A percentile compares a stretch with the other conserved stretches of the same genome.
These are phyloP conservation scores for Fusarium neocosmosporiellum DNA, from an alignment of 2,329 filamentous ascomycete genomes.

Conservation along the genomic window DNA sequence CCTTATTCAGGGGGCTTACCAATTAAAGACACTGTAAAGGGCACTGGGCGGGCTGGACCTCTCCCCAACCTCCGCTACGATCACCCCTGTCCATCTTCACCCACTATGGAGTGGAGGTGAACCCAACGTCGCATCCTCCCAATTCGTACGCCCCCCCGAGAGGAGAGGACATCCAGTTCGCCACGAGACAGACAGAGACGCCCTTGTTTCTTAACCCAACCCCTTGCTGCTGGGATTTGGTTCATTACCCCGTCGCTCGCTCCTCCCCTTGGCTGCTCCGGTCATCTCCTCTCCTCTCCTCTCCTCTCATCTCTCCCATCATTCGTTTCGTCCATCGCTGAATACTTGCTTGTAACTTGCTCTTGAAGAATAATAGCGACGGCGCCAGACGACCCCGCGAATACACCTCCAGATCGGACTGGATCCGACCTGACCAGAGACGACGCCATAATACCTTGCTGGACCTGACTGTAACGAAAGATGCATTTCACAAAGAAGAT, in stretches of 20 bases:
- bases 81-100: slow-evolving; percentile 26
- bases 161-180: slow-evolving; percentile 31
- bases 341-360: slow-evolving; percentile 2
- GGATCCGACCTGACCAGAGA: slow-evolving; percentile 33
- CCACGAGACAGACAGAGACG: slow-evolving; percentile 32
- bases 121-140: slow-evolving; percentile 30
- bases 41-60: slow-evolving; percentile 10
- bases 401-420: slow-evolving; percentile 32
- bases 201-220: slow-evolving; percentile 35
- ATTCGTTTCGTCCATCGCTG: slow-evolving; percentile 15
- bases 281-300: neutral
- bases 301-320: neutral
- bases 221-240: slow-evolving; percentile 37
- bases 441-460: slow-evolving; percentile 2
- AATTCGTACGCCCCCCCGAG: slow-evolving; percentile 35
- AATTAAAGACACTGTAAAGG: slow-evolving; percentile 12
- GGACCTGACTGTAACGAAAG: slow-evolving; percentile 24
- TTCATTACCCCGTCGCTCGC: slow-evolving; percentile 44
- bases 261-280: neutral
- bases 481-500: slow-evolving; percentile 83
- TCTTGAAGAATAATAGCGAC: slow-evolving; percentile 13
- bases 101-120: neutral
- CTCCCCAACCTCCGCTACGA: slow-evolving; percentile 35
- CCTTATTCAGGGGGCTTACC: slow-evolving; percentile 21
- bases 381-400: slow-evolving; percentile 26